phyloP scores from a whole-genome alignment of 495 filamentous ascomycete genomes.

The Hypoxylon cercidicola region DNA sequence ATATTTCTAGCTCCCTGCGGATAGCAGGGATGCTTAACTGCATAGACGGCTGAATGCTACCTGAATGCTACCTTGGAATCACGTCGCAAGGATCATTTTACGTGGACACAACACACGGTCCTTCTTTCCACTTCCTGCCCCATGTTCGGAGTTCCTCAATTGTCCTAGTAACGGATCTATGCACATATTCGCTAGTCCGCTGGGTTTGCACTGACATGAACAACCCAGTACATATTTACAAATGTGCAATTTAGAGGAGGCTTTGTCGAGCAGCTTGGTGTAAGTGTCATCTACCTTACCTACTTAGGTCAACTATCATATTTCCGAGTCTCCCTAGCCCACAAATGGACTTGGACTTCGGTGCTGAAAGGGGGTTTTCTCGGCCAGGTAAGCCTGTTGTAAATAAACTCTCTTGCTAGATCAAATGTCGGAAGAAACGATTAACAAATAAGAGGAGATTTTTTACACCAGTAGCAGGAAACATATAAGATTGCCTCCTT shows the following conservation, averaged over 20 bases:
- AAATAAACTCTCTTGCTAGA: too few relatives aligned
- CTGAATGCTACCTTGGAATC: constrained; percentile 33
- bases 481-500: too few relatives aligned
- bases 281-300: background rate
- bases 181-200: constrained; percentile 38
- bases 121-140: constrained; percentile 35
- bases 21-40: constrained; percentile 30
- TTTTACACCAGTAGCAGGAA: too few relatives aligned
- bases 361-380: background rate
- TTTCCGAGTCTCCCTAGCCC: constrained; percentile 2
- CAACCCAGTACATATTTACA: constrained; percentile 14
- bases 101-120: constrained; percentile 39
- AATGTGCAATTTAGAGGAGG: constrained; percentile 11
- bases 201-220: constrained; percentile 33
- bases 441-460: too few relatives aligned
- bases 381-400: too few relatives aligned
- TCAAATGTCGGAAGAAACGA: too few relatives aligned
- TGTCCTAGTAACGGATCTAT: constrained; percentile 37
- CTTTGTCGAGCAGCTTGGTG: constrained; percentile 5
- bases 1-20: constrained; percentile 32
- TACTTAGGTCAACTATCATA: background rate
- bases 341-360: background rate
- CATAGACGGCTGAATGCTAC: constrained; percentile 23
- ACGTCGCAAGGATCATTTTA: constrained; percentile 32
- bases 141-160: constrained; percentile 35